Evolutionary conservation across 2,329 filamentous ascomycete species (phyloP), one percentile per base, ranked within the genome.

Genomic region (Ascochyta viciae-villosae): DNA sequence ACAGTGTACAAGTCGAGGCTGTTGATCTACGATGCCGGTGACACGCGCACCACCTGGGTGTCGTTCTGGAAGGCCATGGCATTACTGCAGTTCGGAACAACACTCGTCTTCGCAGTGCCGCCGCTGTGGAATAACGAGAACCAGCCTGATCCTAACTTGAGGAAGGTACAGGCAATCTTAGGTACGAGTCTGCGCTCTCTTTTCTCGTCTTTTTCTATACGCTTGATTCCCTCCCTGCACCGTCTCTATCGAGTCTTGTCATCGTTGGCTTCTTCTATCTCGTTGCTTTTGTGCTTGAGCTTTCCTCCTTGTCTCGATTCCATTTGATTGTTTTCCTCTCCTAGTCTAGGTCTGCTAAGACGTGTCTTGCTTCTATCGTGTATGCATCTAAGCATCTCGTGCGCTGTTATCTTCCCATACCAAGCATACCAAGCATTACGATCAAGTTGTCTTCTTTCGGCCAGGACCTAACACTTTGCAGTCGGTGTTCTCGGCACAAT

Each of bases 11-110:
- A 62, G 43, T 57, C 64, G 50, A 52, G 59, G 13, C 58, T 77
- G 6, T 50, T 72, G 40, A 75, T 77, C 24, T 77, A 77, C 50
- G 66, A 76, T 61, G 73, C 74, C 7, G 74, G 74, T 29, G 70
- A 74, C 22, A 66, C 68, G 10, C 72, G 74, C 34, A 73, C 71
- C 7, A 64, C 71, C 4, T 76, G 65, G 61, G 68, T 77, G 15
- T 64, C 65, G 16, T 74, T 75, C 48, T 74, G 71, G 68, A 77
- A 77, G 59, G 68, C 70, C 24, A 67, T 70, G 39, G 70, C 71
- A 3, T 33, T 77, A 27, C 59, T 75, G 24, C 68, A 76, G 27
- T 76, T 75, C 26, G 71, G 70, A 19, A 67, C 68, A 4, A 66
- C 67, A 2, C 61, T 66, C 4, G 62, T 73, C 4, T 72, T 72